Evolutionary conservation across 106 monocot genomes (phyloP), one percentile per base, ranked within the genome.

Genomic region (Platanthera guangdongensis): DNA sequence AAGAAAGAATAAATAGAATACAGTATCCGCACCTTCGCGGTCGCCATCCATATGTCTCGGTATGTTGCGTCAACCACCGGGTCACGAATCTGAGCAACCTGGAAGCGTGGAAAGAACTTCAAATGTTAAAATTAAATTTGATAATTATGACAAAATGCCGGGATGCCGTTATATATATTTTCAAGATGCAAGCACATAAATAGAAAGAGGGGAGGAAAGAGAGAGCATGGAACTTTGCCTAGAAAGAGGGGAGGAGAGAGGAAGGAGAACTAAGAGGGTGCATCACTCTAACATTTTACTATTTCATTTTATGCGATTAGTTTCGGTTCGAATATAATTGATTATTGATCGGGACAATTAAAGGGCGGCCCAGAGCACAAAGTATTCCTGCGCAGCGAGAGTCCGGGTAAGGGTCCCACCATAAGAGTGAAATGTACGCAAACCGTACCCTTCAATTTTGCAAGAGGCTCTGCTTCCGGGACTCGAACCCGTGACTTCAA

Each of bases 21-120:
- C 8, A 46, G 16, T 76, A 65, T 39, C 46, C 78, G 85, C 46
- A 99, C 99, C 92, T 94, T 99, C 72, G 99, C 94, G 75, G 88
- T 90, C 47, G 92, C 92, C 88, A 92, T 90, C 99, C 99, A 99
- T 32, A 99, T 88, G 57, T 90, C 92, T 75, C 82, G 92, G 79
- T 94, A 99, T 74, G 99, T 88, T 47, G 86, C 69, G 88, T 99
- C 82, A 68, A 78, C 82, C 65, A 99, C 85, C 71, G 99, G 99
- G 81, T 97, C 99, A 14, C 74, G 86, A 45, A 99, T 92, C 75
- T 50, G 81, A 78, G 64, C 80, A 25, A 87, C 85, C 99, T 99
- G 85, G 9, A 83, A 75, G 5, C 47, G 32, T 74, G 52, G 62
- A 79, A 53, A 51, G 10, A n/a, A 72, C 10, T 50, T 5, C 72